Conservation (phyloP, 805 yeast species). For the Monosporozyma unispora region DNA sequence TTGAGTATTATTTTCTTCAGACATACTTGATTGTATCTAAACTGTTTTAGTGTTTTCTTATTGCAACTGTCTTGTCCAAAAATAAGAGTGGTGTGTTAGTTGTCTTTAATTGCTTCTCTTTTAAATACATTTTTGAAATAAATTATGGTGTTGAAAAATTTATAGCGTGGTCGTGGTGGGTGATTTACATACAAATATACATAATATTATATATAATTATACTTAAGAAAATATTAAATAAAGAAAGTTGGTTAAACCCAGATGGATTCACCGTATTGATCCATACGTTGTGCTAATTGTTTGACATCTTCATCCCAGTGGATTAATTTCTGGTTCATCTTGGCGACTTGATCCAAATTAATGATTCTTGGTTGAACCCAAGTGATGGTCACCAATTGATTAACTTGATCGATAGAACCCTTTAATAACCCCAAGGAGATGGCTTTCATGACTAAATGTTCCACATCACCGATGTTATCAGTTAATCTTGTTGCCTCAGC, state of each 20-base stretch:
- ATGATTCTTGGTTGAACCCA: constrained; percentile 97
- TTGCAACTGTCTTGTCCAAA: no score
- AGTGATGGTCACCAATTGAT: constrained; percentile 63
- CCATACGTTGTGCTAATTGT: constrained; percentile 53
- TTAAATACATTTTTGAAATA: no score
- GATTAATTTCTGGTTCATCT: constrained; percentile 62
- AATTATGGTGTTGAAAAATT: background rate
- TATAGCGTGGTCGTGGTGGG: background rate
- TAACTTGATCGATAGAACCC: constrained; percentile 88
- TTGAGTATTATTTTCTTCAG: constrained; percentile 1
- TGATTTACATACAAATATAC: background rate
- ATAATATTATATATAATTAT: no score
- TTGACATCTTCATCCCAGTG: constrained; percentile 75
- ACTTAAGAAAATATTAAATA: no score
- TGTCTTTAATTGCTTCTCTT: no score
- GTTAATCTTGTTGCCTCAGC: constrained; percentile 58
- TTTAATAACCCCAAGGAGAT: constrained; percentile 72
- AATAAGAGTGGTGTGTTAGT: no score
- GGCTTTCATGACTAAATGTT: constrained; percentile 85
- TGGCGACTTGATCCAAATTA: constrained; percentile 67
- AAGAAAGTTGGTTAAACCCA: constrained; percentile 43
- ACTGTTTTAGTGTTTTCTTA: no score
- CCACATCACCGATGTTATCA: constrained; percentile 51
- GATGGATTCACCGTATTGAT: constrained; percentile 49
- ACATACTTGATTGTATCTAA: background rate